These are phyloP conservation scores for Scytalidium lignicola DNA, from an alignment of 2,329 filamentous ascomycete genomes.

Conservation along the genomic window DNA sequence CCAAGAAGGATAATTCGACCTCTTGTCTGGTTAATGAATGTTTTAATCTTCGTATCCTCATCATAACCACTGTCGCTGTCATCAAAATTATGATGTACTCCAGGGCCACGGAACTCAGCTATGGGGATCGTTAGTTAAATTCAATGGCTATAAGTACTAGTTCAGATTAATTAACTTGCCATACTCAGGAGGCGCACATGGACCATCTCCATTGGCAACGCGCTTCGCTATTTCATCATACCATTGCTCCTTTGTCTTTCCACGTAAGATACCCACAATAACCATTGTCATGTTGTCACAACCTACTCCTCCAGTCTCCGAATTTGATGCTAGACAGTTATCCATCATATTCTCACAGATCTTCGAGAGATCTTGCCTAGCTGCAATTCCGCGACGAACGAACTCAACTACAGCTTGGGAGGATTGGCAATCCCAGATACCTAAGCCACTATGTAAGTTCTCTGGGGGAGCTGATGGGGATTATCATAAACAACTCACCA, in stretches of 20 bases:
- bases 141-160: conserved; percentile 6
- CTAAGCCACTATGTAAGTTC: conserved; percentile 41
- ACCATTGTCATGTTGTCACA: conserved; percentile 99
- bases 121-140: conserved; percentile 22
- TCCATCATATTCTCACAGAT: conserved; percentile 99
- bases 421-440: conserved; percentile 99
- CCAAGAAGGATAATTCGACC: conserved; percentile 88
- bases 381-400: conserved; percentile 90
- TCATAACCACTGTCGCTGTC: conserved; percentile 75
- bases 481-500: conserved; percentile 50
- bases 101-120: conserved; percentile 83
- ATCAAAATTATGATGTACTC: conserved; percentile 77
- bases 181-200: conserved; percentile 98
- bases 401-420: conserved; percentile 97
- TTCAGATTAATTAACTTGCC: conserved; percentile 51
- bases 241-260: conserved; percentile 95
- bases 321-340: conserved; percentile 96
- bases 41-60: conserved; percentile 59
- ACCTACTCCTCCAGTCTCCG: conserved; percentile 93
- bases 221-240: conserved; percentile 92
- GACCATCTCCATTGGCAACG: conserved; percentile 93
- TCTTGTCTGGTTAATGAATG: conserved; percentile 64
- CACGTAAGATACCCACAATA: conserved; percentile 81
- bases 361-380: conserved; percentile 88
- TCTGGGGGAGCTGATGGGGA: conserved; percentile 3